phyloP scores from a whole-genome alignment of 805 yeast species.

The Candida golubevii region DNA sequence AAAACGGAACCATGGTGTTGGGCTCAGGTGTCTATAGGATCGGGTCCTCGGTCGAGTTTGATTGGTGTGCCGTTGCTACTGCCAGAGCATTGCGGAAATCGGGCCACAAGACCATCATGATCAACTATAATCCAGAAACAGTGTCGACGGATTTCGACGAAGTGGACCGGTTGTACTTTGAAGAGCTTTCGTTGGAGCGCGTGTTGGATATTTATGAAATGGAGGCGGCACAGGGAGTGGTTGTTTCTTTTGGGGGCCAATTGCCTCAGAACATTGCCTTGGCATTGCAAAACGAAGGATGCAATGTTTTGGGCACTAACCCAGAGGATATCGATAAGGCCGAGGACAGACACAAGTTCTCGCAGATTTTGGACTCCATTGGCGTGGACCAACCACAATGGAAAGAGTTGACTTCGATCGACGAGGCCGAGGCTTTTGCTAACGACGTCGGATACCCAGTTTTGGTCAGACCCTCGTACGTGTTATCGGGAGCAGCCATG shows the following conservation, averaged over 20 bases:
- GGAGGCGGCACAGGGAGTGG: constrained; percentile 85
- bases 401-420: constrained; percentile 88
- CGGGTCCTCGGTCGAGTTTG: constrained; percentile 97
- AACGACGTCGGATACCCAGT: constrained; percentile 89
- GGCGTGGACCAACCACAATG: constrained; percentile 96
- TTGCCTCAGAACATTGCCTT: constrained; percentile 96
- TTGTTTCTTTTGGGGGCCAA: constrained; percentile 97
- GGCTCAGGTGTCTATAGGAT: constrained; percentile 99
- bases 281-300: constrained; percentile 72
- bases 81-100: constrained; percentile 87
- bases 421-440: constrained; percentile 84
- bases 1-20: constrained; percentile 87
- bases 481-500: constrained; percentile 98
- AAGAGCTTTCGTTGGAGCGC: constrained; percentile 91
- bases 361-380: constrained; percentile 87
- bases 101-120: constrained; percentile 90
- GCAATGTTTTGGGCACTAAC: constrained; percentile 86
- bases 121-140: constrained; percentile 97
- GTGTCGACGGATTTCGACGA: constrained; percentile 98
- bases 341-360: constrained; percentile 97
- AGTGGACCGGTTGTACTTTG: constrained; percentile 95
- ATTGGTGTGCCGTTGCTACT: constrained; percentile 98
- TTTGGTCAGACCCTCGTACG: constrained; percentile 95
- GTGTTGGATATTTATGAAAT: constrained; percentile 96
- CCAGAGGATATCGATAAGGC: constrained; percentile 96